Base-by-base conservation (phyloP, 768 basidiomycete species). In the Asterophora lycoperdoides region DNA sequence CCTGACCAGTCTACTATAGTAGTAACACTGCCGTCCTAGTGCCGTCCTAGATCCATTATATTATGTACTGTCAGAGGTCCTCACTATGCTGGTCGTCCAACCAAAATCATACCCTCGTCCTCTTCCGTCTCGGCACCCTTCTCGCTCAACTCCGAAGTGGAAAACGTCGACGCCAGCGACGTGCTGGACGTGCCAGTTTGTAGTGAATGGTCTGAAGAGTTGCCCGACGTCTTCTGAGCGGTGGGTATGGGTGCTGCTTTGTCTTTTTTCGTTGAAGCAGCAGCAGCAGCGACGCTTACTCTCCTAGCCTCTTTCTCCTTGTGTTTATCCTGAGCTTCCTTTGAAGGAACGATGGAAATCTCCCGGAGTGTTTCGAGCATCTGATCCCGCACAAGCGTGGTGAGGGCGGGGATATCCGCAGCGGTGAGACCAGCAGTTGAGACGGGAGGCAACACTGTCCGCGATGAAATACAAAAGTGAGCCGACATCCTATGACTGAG, bases 371-470 rank as follows among this genome's bases (percentile, higher is more conserved):
- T 69, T 1, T 72, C 71, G 26, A 95, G 72, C 95, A 99, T 99
- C 60, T 79, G 70, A 53, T 83, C 77, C 18, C 84, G 83, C 17
- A 93, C 83, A 44, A 77, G 79, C 26, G 73, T 69, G 0, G 81
- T 72, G 20, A 99, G 81, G 4, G 74, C 73, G 17, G 74, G 65
- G 32, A 91, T 84, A 60, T 98, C 93, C 8, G 75, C 77, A 1
- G 74, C 60, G 4, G 83, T 84, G 41, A 93, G 65, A 2, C 83
- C 86, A 11, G 72, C 65, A 1, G 96, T 98, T 9, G 80, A 67
- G 41, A 95, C 79, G 0, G 95, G 92, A 13, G 93, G 89, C n/a
- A 99, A 80, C 41, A 97, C 96, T 97, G 60, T 23, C 23, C 23
- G n/a, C 13, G 20, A 40, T 15, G n/a, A 9, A 29, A 17, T 28